A percentile compares a stretch with the other conserved stretches of the same genome.
These are phyloP conservation scores for Claviceps pazoutovae DNA, from an alignment of 2,329 filamentous ascomycete species.

Conservation along the genomic window DNA sequence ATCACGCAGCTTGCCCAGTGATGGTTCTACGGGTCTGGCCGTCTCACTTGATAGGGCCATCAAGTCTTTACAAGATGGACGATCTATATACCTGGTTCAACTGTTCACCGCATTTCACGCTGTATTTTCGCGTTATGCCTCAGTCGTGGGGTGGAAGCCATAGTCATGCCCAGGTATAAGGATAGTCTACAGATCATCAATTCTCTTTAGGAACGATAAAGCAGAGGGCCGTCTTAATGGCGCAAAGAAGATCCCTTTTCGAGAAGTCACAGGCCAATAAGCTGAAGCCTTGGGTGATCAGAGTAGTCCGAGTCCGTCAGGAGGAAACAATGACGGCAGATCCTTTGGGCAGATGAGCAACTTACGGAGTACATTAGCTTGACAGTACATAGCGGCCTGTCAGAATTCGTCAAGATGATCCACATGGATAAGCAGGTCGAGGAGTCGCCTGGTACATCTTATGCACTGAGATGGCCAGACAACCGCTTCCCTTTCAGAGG, in stretches of 20 bases:
- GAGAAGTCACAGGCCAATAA: background rate
- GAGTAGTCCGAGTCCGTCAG: background rate
- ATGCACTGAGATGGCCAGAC: conserved; percentile 5
- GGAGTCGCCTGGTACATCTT: conserved; percentile 6
- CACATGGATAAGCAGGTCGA: conserved; percentile 3
- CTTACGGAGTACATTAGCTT: background rate
- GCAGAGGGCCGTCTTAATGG: background rate
- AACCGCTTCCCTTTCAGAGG: conserved; percentile 9
- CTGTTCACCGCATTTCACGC: background rate
- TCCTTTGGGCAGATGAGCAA: background rate
- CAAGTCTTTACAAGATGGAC: background rate
- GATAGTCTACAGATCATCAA: background rate
- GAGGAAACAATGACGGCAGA: conserved; percentile 2
- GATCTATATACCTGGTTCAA: background rate
- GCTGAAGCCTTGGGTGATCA: conserved; percentile 1
- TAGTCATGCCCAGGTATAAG: background rate
- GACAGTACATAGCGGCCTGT: background rate
- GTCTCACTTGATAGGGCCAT: background rate
- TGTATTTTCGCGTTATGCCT: conserved; percentile 1
- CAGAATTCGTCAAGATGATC: background rate
- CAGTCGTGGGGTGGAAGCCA: background rate
- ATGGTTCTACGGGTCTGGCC: background rate
- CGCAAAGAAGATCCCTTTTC: background rate
- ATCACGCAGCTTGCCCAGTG: background rate
- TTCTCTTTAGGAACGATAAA: background rate